Evolutionary conservation across 768 basidiomycete species (phyloP), one percentile per base, ranked within the genome.

Genomic region (Psilocybe sp.): DNA sequence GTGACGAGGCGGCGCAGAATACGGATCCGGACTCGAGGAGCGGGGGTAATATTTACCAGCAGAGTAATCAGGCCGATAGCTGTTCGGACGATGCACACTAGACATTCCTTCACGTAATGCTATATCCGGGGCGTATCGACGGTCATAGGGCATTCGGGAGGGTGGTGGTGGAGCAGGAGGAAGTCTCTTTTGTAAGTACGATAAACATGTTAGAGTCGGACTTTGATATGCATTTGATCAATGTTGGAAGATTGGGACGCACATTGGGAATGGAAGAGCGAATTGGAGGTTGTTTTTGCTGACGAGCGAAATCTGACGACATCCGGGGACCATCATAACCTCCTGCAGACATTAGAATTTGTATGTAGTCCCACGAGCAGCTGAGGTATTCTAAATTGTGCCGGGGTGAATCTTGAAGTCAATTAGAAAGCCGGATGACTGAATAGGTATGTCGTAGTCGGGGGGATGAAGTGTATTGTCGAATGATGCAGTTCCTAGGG

Each of bases 1-100:
- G 44, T 64, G 55, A 52, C 73, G 74, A 44, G 70, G 51, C 43
- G 66, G 61, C 44, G 71, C 70, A 11, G 28, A 37, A 58, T 79
- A 76, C 35, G 74, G 69, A 53, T 81, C 76, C 44, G 81, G 82
- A 52, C 78, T 80, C 33, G 80, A 77, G 40, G 77, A 74, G 57
- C 75, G 74, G 50, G 67, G 71, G 57, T 73, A 71, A 56, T 68
- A 70, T 20, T 31, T 47, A 41, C 58, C 56, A 19, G 64, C 49
- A 37, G 59, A 58, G 50, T 65, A 67, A 35, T 56, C 56, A 58
- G 74, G 74, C 52, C 77, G 64, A 50, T 69, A 69, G 34, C 51
- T 57, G 61, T 68, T 69, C 14, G 73, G 73, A 53, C 77, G 67
- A 55, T 78, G 79, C 53, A 62, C 65, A 52, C 72, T 76, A 12